phyloP scores from a whole-genome alignment of 768 basidiomycete genomes.

The Podaxis mareebaensis region DNA sequence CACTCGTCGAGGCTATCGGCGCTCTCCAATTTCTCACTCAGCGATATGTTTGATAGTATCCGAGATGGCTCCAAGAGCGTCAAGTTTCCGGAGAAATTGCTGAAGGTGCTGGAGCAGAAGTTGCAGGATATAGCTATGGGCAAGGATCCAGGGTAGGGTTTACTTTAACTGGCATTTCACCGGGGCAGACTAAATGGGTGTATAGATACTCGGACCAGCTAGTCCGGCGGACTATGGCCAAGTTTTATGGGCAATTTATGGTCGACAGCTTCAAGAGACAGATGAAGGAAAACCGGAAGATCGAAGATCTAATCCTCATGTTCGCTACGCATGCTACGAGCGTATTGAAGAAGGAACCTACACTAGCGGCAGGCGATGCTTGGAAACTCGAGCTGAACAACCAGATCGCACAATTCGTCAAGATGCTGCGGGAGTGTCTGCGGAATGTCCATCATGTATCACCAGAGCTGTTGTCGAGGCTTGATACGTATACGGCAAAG shows the following conservation, averaged over 20 bases:
- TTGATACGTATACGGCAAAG: conserved; percentile 85
- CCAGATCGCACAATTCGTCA: conserved; percentile 88
- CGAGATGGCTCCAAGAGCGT: conserved; percentile 82
- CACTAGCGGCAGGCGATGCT: conserved; percentile 69
- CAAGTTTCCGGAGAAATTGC: conserved; percentile 91
- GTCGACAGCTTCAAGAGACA: conserved; percentile 83
- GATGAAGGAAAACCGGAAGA: conserved; percentile 95
- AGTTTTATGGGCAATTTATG: conserved; percentile 90
- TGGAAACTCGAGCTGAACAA: conserved; percentile 95
- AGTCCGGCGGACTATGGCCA: conserved; percentile 85
- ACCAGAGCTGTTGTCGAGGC: conserved; percentile 75
- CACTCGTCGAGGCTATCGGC: conserved; percentile 70
- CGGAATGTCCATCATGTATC: conserved; percentile 73
- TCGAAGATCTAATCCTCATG: conserved; percentile 95
- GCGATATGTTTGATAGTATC: conserved; percentile 60
- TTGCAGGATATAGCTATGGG: conserved; percentile 94
- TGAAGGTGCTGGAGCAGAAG: conserved; percentile 89
- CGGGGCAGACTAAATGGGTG: not conserved
- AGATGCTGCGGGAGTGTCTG: conserved; percentile 80
- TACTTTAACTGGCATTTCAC: not conserved
- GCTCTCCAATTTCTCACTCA: conserved; percentile 65
- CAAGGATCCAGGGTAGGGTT: conserved; percentile 80
- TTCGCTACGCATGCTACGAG: conserved; percentile 91
- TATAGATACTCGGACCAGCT: conserved; percentile 86
- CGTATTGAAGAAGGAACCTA: conserved; percentile 87